Base-by-base conservation (phyloP, 2,329 filamentous ascomycete species). In the Chaetomium sp. region DNA sequence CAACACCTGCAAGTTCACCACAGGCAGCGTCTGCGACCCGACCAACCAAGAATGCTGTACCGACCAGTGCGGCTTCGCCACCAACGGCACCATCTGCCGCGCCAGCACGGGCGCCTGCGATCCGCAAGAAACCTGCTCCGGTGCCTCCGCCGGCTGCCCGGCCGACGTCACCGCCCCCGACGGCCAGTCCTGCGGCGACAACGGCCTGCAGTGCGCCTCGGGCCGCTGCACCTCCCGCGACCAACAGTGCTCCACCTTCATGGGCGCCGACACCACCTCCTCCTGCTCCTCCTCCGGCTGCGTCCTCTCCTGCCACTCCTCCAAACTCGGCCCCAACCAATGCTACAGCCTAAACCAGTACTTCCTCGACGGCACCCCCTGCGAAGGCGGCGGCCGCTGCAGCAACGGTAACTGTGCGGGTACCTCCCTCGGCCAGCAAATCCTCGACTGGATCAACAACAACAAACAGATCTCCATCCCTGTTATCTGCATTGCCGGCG, bases 151-250 rank as follows among this genome's bases (percentile, higher is more conserved):
- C 11, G 76, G 79, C 42, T 99, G 94, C 66, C 94, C 94, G 0
- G 67, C 72, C 1, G 90, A 99, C 69, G 64, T 76, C 51, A 87
- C 83, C 62, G 76, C 84, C 49, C 74, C 81, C 0, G 85, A 97
- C 68, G 94, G 85, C 59, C 76, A 81, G 4, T 72, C 73, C 14
- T 99, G 94, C 67, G 90, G 89, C 37, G 73, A 75, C 50, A 67
- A 72, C 42, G 85, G 81, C 1, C 79, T 97, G 36, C 74, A 81
- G 36, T 99, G 94, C 68, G 90, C 94, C 35, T 91, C 88, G 46
- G 94, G 94, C 10, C 92, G 97, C 72, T 99, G 94, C 71, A 99
- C 94, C 3, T 94, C 88, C 52, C 86, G 94, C 60, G 85, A 96
- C 70, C 79, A 86, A 67, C 94, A 99, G 73, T 99, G 94, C 75